Percentiles rank a stretch among this genome's conserved stretches.
phyloP scores from a whole-genome alignment of 2,329 filamentous ascomycete species.

The Aspergillus sp. region DNA sequence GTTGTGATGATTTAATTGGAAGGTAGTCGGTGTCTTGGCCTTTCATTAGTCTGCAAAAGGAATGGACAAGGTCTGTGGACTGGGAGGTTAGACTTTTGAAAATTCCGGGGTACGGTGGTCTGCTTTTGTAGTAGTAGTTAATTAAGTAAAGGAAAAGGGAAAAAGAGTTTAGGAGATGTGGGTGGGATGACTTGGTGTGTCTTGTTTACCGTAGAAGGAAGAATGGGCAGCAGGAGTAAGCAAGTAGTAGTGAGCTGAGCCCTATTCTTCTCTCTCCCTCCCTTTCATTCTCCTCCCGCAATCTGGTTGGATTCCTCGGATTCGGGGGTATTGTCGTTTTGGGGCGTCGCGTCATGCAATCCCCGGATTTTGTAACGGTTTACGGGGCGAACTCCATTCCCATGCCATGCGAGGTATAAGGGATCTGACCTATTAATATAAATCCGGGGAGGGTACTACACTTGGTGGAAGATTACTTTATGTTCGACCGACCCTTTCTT shows the following conservation, averaged over 20 bases:
- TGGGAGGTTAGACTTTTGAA: slow-evolving; percentile 4
- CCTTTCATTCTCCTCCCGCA: background rate
- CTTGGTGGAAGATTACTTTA: too few relatives aligned
- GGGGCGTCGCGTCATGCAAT: slow-evolving; percentile 10
- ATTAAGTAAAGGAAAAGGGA: background rate
- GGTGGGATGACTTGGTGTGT: background rate
- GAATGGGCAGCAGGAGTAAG: background rate
- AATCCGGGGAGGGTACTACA: background rate
- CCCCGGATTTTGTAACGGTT: slow-evolving; percentile 11
- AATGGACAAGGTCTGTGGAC: background rate
- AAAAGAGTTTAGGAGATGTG: background rate
- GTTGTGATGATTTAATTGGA: too few relatives aligned
- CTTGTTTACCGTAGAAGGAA: background rate
- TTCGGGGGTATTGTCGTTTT: slow-evolving; percentile 7
- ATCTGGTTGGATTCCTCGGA: background rate
- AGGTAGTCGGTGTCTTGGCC: too few relatives aligned
- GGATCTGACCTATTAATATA: background rate
- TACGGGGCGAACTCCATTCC: slow-evolving; percentile 3
- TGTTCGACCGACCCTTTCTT: background rate
- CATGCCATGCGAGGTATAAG: background rate
- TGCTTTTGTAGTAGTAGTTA: slow-evolving; percentile 1
- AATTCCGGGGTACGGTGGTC: slow-evolving; percentile 6
- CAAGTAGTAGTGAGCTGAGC: background rate
- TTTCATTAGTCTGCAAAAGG: background rate
- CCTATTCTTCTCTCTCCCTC: background rate